Base-by-base conservation (phyloP, 257 asterid genomes). In the Solanum chiquidenum region DNA sequence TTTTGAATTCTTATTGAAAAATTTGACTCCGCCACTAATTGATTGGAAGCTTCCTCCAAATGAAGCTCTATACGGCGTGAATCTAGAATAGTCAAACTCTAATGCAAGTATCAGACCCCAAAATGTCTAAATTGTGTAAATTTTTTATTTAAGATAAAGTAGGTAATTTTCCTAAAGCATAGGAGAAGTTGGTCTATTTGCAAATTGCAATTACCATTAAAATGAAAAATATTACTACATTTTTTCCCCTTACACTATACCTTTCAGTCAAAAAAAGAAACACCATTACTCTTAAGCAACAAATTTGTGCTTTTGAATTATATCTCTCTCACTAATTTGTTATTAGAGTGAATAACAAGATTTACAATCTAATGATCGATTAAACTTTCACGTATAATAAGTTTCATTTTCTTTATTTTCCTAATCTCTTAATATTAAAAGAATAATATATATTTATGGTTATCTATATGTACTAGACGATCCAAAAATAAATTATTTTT, bases 51-150 rank as follows among this genome's bases (percentile, higher is more conserved):
- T 55, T 55, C n/a, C 11, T n/a, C 21, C 21, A 52, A 6, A 52
- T 52, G 0, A 18, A 2, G 0, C 62, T 7, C 7, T 52, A 52
- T 18, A 52, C 2, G 0, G 0, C 9, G 1, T 4, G 0, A 18
- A 52, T 2, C 0, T 4, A 14, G 1, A 16, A 52, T 52, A 52
- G 9, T 52, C 62, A 6, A 9, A 52, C 3, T 6, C 4, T 7
- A 46, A 52, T 52, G 3, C 4, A 49, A 49, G 3, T 16, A 49
- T 49, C 20, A 42, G 3, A 14, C 7, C 34, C 72, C 13, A 25
- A n/a, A 64, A 64, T 10, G 2, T 25, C 18, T 49, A 11, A 64
- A 4, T 64, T 64, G 33, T 25, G 18, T n/a, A 73, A 18, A 0
- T 9, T 1, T 34, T 73, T 34, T 18, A 20, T 34, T 9, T 14